phyloP scores from a whole-genome alignment of 1,284 basidiomycete genomes.

The Sanghuangporus weigelae region DNA sequence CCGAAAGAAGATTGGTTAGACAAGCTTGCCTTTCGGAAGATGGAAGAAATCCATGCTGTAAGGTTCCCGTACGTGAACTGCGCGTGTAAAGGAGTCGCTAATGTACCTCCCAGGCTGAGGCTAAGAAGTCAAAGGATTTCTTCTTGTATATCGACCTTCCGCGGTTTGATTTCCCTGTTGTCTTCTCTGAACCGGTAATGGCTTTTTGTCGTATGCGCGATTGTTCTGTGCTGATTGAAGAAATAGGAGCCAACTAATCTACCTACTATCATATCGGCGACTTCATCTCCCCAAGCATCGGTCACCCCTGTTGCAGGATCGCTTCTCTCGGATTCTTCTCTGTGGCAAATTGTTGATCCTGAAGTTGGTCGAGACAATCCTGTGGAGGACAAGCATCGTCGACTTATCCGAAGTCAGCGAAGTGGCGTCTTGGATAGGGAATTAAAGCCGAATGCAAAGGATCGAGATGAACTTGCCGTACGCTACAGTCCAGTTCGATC shows the following conservation, averaged over 20 bases:
- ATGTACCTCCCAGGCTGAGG: constrained; percentile 56
- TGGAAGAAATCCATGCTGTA: constrained; percentile 89
- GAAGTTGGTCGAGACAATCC: constrained; percentile 90
- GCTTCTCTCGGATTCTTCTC: constrained; percentile 56
- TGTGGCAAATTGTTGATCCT: constrained; percentile 92
- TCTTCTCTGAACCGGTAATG: constrained; percentile 84
- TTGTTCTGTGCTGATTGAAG: neutral
- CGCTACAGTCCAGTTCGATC: constrained; percentile 24
- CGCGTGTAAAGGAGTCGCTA: neutral
- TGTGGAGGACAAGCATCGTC: constrained; percentile 94
- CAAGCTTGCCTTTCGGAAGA: constrained; percentile 86
- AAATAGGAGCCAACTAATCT: constrained; percentile 17
- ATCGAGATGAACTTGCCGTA: constrained; percentile 90
- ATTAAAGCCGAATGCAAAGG: constrained; percentile 93
- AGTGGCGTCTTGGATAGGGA: constrained; percentile 94
- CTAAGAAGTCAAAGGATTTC: constrained; percentile 82
- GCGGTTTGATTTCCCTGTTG: constrained; percentile 97
- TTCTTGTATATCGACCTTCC: constrained; percentile 96
- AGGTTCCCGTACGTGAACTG: constrained; percentile 24
- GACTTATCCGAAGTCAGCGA: constrained; percentile 90
- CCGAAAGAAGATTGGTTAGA: constrained; percentile 95
- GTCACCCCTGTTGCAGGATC: constrained; percentile 41
- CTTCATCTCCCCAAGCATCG: constrained; percentile 29
- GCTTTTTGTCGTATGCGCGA: constrained; percentile 17
- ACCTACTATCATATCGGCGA: constrained; percentile 34